These are phyloP conservation scores for Talaromyces trachyspermus DNA, from an alignment of 495 filamentous ascomycete species.

Conservation along the genomic window DNA sequence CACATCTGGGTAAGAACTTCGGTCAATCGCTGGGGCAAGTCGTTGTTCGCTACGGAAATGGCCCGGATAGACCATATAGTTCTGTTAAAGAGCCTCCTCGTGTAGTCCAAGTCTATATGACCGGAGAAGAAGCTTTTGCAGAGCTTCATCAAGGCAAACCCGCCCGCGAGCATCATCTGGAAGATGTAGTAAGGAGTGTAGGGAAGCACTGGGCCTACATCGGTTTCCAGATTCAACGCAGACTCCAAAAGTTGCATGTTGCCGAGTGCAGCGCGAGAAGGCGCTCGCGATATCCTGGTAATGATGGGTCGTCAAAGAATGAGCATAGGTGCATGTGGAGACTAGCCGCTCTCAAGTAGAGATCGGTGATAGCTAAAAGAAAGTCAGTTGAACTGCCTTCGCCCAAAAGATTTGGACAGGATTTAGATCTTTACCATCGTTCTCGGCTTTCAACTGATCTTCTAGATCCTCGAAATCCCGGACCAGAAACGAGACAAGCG, in stretches of 20 bases:
- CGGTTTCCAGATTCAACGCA: slow-evolving; percentile 53
- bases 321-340: slow-evolving; percentile 80
- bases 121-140: slow-evolving; percentile 71
- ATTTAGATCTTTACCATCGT: slow-evolving; percentile 34
- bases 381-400: slow-evolving; percentile 20
- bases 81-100: slow-evolving; percentile 63
- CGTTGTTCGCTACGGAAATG: slow-evolving; percentile 75
- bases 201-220: slow-evolving; percentile 45
- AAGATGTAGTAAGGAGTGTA: slow-evolving; percentile 82
- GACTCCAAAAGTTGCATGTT: slow-evolving; percentile 67
- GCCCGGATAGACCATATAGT: slow-evolving; percentile 70
- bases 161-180: slow-evolving; percentile 85
- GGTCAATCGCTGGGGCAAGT: slow-evolving; percentile 75
- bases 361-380: slow-evolving; percentile 51
- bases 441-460: slow-evolving; percentile 31
- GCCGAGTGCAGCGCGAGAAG: slow-evolving; percentile 72
- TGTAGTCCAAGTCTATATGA: slow-evolving; percentile 66
- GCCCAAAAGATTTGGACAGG: background rate
- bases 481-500: slow-evolving; percentile 52
- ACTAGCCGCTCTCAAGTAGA: slow-evolving; percentile 71
- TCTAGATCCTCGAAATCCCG: slow-evolving; percentile 49
- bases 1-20: slow-evolving; percentile 91
- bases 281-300: slow-evolving; percentile 68
- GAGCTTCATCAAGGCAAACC: slow-evolving; percentile 78
- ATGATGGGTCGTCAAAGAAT: slow-evolving; percentile 76